phyloP scores from a whole-genome alignment of 768 basidiomycete species.

The Psilocybe tampanensis region DNA sequence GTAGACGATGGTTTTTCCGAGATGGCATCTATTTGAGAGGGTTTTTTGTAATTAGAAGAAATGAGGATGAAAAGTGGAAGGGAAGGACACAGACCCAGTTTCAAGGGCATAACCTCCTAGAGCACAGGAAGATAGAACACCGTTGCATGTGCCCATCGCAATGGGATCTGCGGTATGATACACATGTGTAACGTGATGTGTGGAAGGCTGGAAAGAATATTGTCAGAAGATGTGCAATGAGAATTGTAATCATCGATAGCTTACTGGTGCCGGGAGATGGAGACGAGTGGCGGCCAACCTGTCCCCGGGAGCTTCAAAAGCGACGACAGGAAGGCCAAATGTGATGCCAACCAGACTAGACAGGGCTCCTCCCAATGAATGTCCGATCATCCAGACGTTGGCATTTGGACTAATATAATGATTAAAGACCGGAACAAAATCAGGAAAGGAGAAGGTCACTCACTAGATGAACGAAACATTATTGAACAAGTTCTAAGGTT shows the following conservation, averaged over 20 bases:
- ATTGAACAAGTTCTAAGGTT: constrained; percentile 85
- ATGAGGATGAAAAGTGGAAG: neutral
- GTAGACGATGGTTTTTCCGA: constrained; percentile 84
- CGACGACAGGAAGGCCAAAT: constrained; percentile 85
- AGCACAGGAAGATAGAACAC: constrained; percentile 78
- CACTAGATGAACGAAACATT: constrained; percentile 90
- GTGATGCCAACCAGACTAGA: constrained; percentile 85
- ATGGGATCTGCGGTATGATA: constrained; percentile 97
- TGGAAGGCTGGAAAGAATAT: constrained; percentile 53
- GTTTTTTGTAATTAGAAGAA: neutral
- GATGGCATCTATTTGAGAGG: constrained; percentile 63
- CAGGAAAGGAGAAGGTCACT: constrained; percentile 14
- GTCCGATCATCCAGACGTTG: constrained; percentile 86
- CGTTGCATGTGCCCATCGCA: constrained; percentile 87
- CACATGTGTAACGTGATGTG: constrained; percentile 84
- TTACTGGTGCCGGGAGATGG: constrained; percentile 84
- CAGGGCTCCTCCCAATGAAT: constrained; percentile 73
- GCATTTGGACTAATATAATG: constrained; percentile 59
- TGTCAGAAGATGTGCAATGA: neutral
- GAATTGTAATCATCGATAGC: constrained; percentile 19
- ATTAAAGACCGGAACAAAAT: neutral
- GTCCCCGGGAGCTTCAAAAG: constrained; percentile 92
- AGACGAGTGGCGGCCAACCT: constrained; percentile 75
- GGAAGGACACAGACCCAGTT: constrained; percentile 47
- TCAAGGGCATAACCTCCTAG: constrained; percentile 91